phyloP scores from a whole-genome alignment of 2,329 filamentous ascomycete genomes.

The Colletotrichum cuscutae region DNA sequence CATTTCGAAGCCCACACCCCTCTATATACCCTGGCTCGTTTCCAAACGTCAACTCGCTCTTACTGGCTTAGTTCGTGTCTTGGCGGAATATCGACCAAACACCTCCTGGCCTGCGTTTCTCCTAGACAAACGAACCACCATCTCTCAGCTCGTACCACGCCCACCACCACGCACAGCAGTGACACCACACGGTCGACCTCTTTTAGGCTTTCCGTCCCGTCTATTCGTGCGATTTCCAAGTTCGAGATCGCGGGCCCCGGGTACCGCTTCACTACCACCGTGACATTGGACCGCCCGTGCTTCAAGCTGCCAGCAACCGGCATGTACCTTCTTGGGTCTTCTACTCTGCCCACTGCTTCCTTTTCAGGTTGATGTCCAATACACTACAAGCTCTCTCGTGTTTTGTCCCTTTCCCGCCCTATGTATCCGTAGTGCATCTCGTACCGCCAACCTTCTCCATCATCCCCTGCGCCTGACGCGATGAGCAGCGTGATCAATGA shows the following conservation, averaged over 20 bases:
- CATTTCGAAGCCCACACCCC: constrained; percentile 20
- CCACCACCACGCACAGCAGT: too few relatives aligned
- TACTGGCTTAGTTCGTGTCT: constrained; percentile 1
- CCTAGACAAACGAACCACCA: constrained; percentile 21
- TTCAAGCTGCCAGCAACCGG: not conserved
- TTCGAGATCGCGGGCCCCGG: not conserved
- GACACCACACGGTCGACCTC: not conserved
- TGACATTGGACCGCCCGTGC: not conserved
- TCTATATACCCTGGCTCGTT: constrained; percentile 6
- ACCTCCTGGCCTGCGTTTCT: constrained; percentile 27
- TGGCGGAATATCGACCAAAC: constrained; percentile 1
- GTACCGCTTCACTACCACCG: not conserved
- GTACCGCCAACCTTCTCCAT: not conserved
- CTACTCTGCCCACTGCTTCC: not conserved
- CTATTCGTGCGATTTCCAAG: constrained; percentile 21
- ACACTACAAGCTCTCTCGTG: not conserved
- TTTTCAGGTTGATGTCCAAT: not conserved
- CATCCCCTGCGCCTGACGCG: not conserved
- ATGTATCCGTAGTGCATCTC: not conserved
- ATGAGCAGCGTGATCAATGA: not conserved
- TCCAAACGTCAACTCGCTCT: constrained; percentile 24
- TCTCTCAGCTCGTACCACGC: not conserved
- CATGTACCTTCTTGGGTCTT: not conserved
- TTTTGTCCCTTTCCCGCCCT: not conserved
- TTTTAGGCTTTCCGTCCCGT: not conserved